These are phyloP conservation scores for Strigomonas galati DNA, from an alignment of 208 protist species.

Conservation along the genomic window DNA sequence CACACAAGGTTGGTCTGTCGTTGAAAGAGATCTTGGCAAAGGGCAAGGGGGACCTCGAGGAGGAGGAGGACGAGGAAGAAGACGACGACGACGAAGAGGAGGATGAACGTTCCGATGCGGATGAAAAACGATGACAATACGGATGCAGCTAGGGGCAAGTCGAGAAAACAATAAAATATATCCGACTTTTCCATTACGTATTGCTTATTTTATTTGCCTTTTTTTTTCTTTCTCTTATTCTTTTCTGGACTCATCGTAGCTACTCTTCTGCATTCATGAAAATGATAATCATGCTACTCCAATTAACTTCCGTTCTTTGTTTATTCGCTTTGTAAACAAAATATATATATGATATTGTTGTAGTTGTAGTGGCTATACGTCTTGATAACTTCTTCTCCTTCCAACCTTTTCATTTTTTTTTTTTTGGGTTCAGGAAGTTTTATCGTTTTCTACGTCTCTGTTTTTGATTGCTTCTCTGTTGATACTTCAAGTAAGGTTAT, in stretches of 20 bases:
- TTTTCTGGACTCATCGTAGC: not conserved
- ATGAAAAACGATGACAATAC: too few species aligned
- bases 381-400: not conserved
- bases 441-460: conserved; percentile 11
- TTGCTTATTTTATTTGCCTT: not conserved
- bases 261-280: not conserved
- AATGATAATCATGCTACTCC: not conserved
- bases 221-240: not conserved
- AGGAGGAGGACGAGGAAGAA: too few species aligned
- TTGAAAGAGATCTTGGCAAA: conserved; percentile 8
- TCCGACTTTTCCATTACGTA: too few species aligned
- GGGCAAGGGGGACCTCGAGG: too few species aligned
- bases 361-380: not conserved
- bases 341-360: not conserved
- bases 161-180: too few species aligned
- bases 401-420: conserved; percentile 11
- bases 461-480: not conserved
- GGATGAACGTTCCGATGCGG: too few species aligned
- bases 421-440: conserved; percentile 12
- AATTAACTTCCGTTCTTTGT: not conserved
- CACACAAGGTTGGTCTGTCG: not conserved
- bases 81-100: too few species aligned
- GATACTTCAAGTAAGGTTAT: not conserved
- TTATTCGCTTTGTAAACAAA: not conserved
- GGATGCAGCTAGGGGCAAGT: too few species aligned